These are phyloP conservation scores for Prunus fruticosa DNA, from an alignment of 306 rosid species.

Conservation along the genomic window DNA sequence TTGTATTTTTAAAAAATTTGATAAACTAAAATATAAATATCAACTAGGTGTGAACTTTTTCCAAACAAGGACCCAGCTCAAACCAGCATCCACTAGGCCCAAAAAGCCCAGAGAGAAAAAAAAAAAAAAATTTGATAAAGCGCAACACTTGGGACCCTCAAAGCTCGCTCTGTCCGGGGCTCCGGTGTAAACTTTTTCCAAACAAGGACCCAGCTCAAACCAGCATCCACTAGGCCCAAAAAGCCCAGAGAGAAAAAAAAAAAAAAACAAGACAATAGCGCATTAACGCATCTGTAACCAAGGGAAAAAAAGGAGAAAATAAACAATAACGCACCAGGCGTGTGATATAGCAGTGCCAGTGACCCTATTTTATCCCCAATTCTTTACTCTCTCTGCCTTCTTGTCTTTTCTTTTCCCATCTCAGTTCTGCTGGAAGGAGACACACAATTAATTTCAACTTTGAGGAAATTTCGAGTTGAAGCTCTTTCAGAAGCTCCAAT, in stretches of 20 bases:
- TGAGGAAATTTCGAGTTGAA: background rate
- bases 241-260: background rate
- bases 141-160: no score
- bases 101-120: background rate
- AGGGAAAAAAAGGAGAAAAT: background rate
- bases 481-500: background rate
- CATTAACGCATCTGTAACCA: background rate
- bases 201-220: background rate
- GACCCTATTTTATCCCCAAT: slow-evolving; percentile 21
- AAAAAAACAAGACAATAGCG: background rate
- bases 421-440: slow-evolving; percentile 3
- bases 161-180: no score
- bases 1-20: no score
- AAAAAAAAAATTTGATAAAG: no score
- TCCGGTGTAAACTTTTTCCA: background rate
- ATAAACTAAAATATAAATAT: no score
- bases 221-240: background rate
- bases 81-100: background rate
- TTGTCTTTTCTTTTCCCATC: slow-evolving; percentile 7
- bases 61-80: background rate
- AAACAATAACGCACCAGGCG: background rate
- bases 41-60: no score
- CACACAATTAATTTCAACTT: background rate
- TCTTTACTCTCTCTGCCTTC: background rate
- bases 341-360: background rate